Evolutionary conservation across 495 filamentous ascomycete genomes (phyloP).

Genomic region (Penicillium tannophilum): DNA sequence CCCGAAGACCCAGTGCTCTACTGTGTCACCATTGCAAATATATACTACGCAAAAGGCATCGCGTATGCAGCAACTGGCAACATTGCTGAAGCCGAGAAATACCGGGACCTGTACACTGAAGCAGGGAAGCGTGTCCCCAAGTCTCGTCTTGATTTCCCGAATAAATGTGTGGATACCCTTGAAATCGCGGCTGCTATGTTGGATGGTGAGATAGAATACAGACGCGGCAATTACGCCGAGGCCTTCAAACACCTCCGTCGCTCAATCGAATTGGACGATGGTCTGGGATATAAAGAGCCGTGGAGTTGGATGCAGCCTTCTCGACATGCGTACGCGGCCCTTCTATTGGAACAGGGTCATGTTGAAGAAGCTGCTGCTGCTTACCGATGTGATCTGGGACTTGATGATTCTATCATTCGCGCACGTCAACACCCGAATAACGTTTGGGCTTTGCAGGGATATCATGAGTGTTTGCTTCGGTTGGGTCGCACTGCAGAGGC

Average conservation of each 20-base stretch:
- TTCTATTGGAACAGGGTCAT: conserved; percentile 62
- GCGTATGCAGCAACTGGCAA: conserved; percentile 58
- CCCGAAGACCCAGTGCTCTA: conserved; percentile 57
- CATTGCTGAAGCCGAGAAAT: conserved; percentile 44
- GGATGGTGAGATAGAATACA: conserved; percentile 67
- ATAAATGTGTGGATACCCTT: conserved; percentile 59
- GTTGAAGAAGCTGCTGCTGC: conserved; percentile 56
- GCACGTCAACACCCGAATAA: conserved; percentile 64
- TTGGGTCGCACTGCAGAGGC: conserved; percentile 56
- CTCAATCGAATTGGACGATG: conserved; percentile 57
- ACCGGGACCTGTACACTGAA: conserved; percentile 45
- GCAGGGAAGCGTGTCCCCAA: conserved; percentile 49
- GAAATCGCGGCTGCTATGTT: conserved; percentile 61
- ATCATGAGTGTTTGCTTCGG: conserved; percentile 61
- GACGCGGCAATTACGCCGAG: conserved; percentile 50
- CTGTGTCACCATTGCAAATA: conserved; percentile 59
- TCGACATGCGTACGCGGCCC: conserved; percentile 65
- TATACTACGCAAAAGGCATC: conserved; percentile 62
- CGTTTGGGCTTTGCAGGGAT: conserved; percentile 69
- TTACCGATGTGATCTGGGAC: conserved; percentile 63
- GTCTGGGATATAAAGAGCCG: conserved; percentile 64
- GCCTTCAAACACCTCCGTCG: conserved; percentile 56
- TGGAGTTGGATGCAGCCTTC: conserved; percentile 73
- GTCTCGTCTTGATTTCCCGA: conserved; percentile 57
- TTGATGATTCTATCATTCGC: conserved; percentile 56